phyloP scores from a whole-genome alignment of 345 rosid species.

The Luvunga scandens region DNA sequence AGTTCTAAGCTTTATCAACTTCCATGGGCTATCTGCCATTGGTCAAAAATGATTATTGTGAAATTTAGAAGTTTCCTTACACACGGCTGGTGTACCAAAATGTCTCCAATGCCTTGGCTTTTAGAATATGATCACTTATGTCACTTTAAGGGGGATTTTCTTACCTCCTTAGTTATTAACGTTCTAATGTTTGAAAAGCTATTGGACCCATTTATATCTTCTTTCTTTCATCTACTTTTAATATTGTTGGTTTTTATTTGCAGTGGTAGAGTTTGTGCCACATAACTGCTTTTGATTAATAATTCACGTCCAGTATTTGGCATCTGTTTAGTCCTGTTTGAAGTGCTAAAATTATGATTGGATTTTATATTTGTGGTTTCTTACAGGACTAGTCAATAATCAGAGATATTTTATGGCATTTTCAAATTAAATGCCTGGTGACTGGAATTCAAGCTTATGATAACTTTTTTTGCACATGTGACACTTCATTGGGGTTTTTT shows the following conservation, averaged over 20 bases:
- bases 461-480: not conserved
- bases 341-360: not conserved
- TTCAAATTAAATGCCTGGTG: not conserved
- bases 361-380: not conserved
- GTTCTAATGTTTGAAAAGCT: not conserved
- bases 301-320: not conserved
- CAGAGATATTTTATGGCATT: conserved; percentile 1
- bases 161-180: not conserved
- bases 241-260: not conserved
- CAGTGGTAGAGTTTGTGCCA: not conserved
- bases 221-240: not conserved
- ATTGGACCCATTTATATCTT: not conserved
- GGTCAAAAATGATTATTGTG: not conserved
- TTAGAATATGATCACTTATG: not conserved
- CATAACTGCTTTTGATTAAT: not conserved
- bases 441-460: not conserved
- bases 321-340: not conserved
- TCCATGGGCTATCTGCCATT: no score
- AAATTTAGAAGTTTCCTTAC: not conserved
- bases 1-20: not conserved
- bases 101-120: not conserved
- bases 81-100: not conserved
- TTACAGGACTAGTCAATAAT: not conserved
- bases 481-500: not conserved
- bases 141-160: not conserved